Evolutionary conservation across 305 asterid genomes (phyloP).

Genomic region (Rubia occidens): DNA sequence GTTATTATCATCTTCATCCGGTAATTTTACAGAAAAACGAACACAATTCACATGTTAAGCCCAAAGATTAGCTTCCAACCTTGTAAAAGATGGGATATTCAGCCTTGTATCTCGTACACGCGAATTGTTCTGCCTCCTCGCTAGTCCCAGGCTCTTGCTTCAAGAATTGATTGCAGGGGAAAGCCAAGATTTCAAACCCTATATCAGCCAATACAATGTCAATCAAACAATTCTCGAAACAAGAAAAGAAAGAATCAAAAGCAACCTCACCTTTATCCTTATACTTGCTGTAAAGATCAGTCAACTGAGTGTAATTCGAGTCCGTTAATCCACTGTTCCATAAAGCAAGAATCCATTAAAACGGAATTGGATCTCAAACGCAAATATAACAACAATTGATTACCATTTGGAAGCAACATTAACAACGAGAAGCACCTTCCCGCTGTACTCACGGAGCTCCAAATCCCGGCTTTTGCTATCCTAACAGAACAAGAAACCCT

Average conservation of each 20-base stretch:
- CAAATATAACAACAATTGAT: not conserved
- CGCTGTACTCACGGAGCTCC: slow-evolving; percentile 51
- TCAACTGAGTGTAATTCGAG: slow-evolving; percentile 70
- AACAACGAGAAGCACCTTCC: slow-evolving; percentile 82
- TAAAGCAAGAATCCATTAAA: slow-evolving; percentile 1
- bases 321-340: slow-evolving; percentile 75
- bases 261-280: slow-evolving; percentile 57
- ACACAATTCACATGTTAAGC: not conserved
- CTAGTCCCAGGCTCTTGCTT: slow-evolving; percentile 86
- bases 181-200: slow-evolving; percentile 89
- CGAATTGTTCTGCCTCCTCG: slow-evolving; percentile 68
- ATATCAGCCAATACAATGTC: slow-evolving; percentile 12
- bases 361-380: not conserved
- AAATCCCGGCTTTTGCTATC: slow-evolving; percentile 61
- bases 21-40: not conserved
- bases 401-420: slow-evolving; percentile 99
- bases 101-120: slow-evolving; percentile 83
- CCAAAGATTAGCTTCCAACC: slow-evolving; percentile 27
- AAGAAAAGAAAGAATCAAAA: not conserved
- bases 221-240: not conserved
- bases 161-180: slow-evolving; percentile 93
- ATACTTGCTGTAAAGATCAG: slow-evolving; percentile 55
- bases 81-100: slow-evolving; percentile 86
- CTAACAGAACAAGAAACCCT: slow-evolving; percentile 27
- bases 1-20: not conserved